Percentiles rank a stretch among this genome's conserved stretches.
Conservation (phyloP, 1,139 yeast genomes). For the Suhomyces atakaporum region DNA sequence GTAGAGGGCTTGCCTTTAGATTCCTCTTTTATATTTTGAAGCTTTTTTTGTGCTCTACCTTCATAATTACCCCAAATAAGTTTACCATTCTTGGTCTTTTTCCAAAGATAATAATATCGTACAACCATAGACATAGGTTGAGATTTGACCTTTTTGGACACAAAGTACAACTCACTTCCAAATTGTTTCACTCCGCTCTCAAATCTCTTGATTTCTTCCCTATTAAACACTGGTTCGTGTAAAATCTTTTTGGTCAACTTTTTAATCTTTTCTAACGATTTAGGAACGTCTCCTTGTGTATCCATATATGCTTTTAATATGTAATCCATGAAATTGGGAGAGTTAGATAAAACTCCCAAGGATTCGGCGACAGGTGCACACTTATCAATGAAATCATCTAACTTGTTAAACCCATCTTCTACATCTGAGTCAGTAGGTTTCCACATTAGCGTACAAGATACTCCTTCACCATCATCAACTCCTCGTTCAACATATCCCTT, state of each 20-base stretch:
- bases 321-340: conserved; percentile 81
- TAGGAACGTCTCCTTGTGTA: conserved; percentile 48
- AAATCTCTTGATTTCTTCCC: conserved; percentile 64
- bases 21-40: conserved; percentile 38
- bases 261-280: conserved; percentile 43
- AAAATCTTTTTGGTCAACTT: conserved; percentile 58
- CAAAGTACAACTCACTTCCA: conserved; percentile 83
- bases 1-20: conserved; percentile 20
- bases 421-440: conserved; percentile 41
- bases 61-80: conserved; percentile 81
- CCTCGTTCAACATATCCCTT: conserved; percentile 88
- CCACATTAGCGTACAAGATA: conserved; percentile 73
- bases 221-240: conserved; percentile 72
- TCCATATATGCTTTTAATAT: conserved; percentile 58
- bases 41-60: conserved; percentile 64
- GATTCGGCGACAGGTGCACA: conserved; percentile 60
- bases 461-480: conserved; percentile 54
- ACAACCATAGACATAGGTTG: conserved; percentile 79
- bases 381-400: conserved; percentile 56
- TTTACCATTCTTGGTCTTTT: conserved; percentile 76
- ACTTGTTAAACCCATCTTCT: conserved; percentile 31
- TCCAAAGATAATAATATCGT: conserved; percentile 86
- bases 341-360: conserved; percentile 34
- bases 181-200: conserved; percentile 72
- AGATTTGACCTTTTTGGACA: conserved; percentile 64